Conservation (phyloP, 2,329 filamentous ascomycete species). For the Claviceps fusiformis region DNA sequence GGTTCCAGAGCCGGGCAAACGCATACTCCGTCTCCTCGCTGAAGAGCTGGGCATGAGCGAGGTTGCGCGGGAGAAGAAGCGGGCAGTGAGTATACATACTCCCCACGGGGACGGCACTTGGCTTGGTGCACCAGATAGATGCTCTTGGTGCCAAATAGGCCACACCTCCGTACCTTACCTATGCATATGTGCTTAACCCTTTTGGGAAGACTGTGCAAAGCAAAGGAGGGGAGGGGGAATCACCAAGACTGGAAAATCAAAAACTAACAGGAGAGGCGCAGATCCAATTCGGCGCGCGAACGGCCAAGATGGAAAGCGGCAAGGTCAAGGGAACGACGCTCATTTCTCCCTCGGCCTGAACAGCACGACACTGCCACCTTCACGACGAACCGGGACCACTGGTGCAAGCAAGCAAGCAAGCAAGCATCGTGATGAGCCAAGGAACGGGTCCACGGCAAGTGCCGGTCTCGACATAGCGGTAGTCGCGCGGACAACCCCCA, state of each 20-base stretch:
- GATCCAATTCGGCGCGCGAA: constrained; percentile 74
- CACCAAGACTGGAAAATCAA: neutral
- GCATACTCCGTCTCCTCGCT: constrained; percentile 64
- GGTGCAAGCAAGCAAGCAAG: neutral
- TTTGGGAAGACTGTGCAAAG: too few species aligned
- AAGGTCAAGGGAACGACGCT: constrained; percentile 55
- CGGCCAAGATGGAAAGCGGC: constrained; percentile 67
- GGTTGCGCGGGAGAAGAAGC: constrained; percentile 77
- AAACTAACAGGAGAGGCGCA: constrained; percentile 15
- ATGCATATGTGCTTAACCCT: too few species aligned
- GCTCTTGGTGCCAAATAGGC: too few species aligned
- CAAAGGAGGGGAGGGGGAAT: neutral
- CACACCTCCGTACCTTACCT: too few species aligned
- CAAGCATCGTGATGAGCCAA: neutral
- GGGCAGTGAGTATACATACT: constrained; percentile 8
- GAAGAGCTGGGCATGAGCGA: constrained; percentile 55
- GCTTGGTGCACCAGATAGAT: neutral
- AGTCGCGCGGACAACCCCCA: too few species aligned
- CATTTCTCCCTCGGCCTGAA: constrained; percentile 24
- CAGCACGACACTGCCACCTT: too few species aligned
- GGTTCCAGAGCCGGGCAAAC: constrained; percentile 57
- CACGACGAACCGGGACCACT: too few species aligned
- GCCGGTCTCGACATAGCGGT: neutral
- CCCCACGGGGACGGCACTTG: neutral
- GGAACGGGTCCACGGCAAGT: neutral